A percentile compares a stretch with the other conserved stretches of the same genome.
Conservation (phyloP, 2,329 filamentous ascomycete genomes). For the Penicillium glabrum region DNA sequence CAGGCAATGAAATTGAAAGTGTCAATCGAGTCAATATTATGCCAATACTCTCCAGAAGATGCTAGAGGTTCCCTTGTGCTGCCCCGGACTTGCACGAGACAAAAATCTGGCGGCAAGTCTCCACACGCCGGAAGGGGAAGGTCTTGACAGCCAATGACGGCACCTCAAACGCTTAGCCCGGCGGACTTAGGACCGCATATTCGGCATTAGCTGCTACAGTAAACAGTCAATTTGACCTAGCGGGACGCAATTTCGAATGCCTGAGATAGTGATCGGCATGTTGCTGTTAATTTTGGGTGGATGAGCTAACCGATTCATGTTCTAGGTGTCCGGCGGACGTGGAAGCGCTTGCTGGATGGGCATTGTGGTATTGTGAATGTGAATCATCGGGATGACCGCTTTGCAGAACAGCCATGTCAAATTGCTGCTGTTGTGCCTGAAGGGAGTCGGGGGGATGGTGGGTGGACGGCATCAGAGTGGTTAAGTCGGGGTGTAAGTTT, state of each 20-base stretch:
- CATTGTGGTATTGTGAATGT: slow-evolving; percentile 79
- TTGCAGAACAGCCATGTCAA: slow-evolving; percentile 75
- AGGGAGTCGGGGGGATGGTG: slow-evolving; percentile 46
- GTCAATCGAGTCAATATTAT: background rate
- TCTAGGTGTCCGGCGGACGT: slow-evolving; percentile 69
- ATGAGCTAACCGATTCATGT: background rate
- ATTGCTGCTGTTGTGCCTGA: slow-evolving; percentile 79
- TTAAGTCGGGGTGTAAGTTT: slow-evolving; percentile 40
- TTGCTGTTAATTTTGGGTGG: background rate
- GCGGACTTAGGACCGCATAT: slow-evolving; percentile 1
- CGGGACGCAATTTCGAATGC: background rate
- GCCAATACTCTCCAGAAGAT: background rate
- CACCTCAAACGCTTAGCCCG: slow-evolving; percentile 1
- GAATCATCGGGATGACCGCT: slow-evolving; percentile 60
- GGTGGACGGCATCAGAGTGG: slow-evolving; percentile 47
- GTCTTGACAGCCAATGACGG: slow-evolving; percentile 26
- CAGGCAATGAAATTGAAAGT: background rate
- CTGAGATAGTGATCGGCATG: background rate
- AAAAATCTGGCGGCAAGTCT: slow-evolving; percentile 17
- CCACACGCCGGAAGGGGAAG: slow-evolving; percentile 34
- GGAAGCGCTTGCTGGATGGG: slow-evolving; percentile 76
- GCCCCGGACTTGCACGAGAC: background rate
- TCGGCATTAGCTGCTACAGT: background rate
- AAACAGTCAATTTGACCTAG: background rate
- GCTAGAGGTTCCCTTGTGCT: background rate